Base-by-base conservation (phyloP, 2,329 filamentous ascomycete species). In the Ophioceras dolichostomum region DNA sequence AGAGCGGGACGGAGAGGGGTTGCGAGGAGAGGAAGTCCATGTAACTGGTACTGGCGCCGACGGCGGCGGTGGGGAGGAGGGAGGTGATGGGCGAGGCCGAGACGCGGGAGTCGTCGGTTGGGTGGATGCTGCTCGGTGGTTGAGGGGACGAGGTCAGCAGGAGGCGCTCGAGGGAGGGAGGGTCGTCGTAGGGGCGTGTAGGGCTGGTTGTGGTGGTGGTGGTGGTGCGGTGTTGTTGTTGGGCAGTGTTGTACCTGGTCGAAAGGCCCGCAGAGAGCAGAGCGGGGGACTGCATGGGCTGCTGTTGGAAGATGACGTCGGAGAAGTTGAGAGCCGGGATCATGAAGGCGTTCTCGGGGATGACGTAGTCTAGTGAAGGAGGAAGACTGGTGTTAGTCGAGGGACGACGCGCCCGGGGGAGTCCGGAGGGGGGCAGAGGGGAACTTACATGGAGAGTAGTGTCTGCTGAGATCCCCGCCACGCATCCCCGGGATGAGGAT, bases 391-490 rank as follows among this genome's bases (percentile, higher is more conserved):
- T n/a, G n/a, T n/a, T n/a, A n/a, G n/a, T n/a, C n/a, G n/a, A n/a
- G n/a, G n/a, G n/a, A n/a, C n/a, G n/a, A n/a, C n/a, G n/a, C n/a
- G n/a, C n/a, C n/a, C n/a, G n/a, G n/a, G n/a, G n/a, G n/a, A n/a
- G n/a, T n/a, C n/a, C n/a, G n/a, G n/a, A n/a, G n/a, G n/a, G n/a
- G n/a, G n/a, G n/a, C n/a, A n/a, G n/a, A n/a, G n/a, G n/a, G n/a
- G n/a, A n/a, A 30, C 35, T 37, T 31, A 37, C 35, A 37, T 9
- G 35, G 27, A 16, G 35, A 37, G 14, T 32, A 37, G 4, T 19
- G 35, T 10, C 27, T 17, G 3, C 10, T 27, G n/a, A 17, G 27
- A 13, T 37, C 35, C 4, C 24, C 19, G 9, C 22, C 13, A 1
- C 27, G 17, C 18, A 24, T 22, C 10, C 16, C 22, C 8, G 34